Conservation (phyloP, 2,329 filamentous ascomycete genomes). For the Rachicladosporium sp. region DNA sequence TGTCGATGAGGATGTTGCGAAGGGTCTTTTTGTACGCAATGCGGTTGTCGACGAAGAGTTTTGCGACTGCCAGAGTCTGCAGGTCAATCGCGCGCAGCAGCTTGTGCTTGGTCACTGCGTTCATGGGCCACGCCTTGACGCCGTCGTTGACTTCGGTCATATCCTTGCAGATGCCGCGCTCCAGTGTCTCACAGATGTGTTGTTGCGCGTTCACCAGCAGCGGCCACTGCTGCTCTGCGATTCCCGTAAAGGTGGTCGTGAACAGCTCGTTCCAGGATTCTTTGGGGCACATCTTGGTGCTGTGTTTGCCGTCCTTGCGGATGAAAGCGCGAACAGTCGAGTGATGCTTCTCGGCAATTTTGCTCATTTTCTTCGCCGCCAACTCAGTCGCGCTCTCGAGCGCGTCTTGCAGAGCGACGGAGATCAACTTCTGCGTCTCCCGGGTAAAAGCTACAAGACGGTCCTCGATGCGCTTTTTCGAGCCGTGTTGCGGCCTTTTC, state of each 20-base stretch:
- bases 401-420: slow-evolving; percentile 2
- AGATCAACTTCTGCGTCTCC: slow-evolving; percentile 2
- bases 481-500: not conserved
- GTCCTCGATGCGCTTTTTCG: not conserved
- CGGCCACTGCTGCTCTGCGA: slow-evolving; percentile 1
- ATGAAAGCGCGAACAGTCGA: slow-evolving; percentile 13
- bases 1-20: slow-evolving; percentile 9
- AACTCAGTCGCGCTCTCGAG: not conserved
- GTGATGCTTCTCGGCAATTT: slow-evolving; percentile 5
- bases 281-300: slow-evolving; percentile 3
- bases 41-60: not conserved
- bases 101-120: slow-evolving; percentile 3
- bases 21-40: slow-evolving; percentile 4
- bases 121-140: not conserved
- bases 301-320: slow-evolving; percentile 9
- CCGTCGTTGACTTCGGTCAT: slow-evolving; percentile 1
- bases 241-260: slow-evolving; percentile 2
- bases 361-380: slow-evolving; percentile 1
- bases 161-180: not conserved
- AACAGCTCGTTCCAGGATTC: slow-evolving; percentile 15
- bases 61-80: not conserved
- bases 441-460: not conserved
- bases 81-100: not conserved
- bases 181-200: not conserved
- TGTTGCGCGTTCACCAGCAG: not conserved